Evolutionary conservation across 2,329 filamentous ascomycete species (phyloP).

Genomic region (Dothideomycetidae sp.): DNA sequence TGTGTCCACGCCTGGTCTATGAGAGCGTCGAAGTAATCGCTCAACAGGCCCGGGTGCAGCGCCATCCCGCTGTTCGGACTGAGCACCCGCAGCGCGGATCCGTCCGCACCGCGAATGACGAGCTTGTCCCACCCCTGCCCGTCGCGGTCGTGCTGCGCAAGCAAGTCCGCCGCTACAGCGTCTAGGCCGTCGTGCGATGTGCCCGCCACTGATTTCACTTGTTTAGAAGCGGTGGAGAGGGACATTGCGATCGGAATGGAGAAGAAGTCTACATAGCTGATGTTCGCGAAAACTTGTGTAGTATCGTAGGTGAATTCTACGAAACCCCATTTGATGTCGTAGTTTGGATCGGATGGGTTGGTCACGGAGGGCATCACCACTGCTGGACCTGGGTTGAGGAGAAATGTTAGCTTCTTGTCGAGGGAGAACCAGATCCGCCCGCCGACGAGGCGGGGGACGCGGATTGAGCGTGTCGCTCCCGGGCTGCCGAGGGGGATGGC

Average conservation of each 20-base stretch:
- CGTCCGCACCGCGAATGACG: slow-evolving; percentile 28
- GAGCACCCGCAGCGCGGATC: slow-evolving; percentile 29
- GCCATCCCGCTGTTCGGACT: slow-evolving; percentile 34
- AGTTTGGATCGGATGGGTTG: slow-evolving; percentile 26
- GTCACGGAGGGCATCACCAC: slow-evolving; percentile 37
- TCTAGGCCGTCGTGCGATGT: slow-evolving; percentile 45
- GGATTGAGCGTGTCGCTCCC: slow-evolving; percentile 21
- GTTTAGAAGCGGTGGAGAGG: slow-evolving; percentile 25
- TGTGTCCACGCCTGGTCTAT: slow-evolving; percentile 39
- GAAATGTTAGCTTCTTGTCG: slow-evolving; percentile 22
- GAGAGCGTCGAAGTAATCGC: slow-evolving; percentile 39
- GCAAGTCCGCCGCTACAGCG: slow-evolving; percentile 40
- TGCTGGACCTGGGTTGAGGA: slow-evolving; percentile 22
- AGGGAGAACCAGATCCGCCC: slow-evolving; percentile 25
- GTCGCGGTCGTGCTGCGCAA: slow-evolving; percentile 42
- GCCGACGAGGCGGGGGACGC: slow-evolving; percentile 26
- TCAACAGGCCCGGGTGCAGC: slow-evolving; percentile 33
- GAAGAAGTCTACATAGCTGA: slow-evolving; percentile 23
- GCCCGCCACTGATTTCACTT: slow-evolving; percentile 40
- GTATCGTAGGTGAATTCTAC: slow-evolving; percentile 34
- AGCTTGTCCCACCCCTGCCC: slow-evolving; percentile 50
- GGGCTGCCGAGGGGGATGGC: slow-evolving; percentile 23
- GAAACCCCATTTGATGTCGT: slow-evolving; percentile 30
- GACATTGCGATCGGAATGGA: slow-evolving; percentile 29
- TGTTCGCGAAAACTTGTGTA: slow-evolving; percentile 31